Base-by-base conservation (phyloP, 305 asterid species). In the Lippia alba region DNA sequence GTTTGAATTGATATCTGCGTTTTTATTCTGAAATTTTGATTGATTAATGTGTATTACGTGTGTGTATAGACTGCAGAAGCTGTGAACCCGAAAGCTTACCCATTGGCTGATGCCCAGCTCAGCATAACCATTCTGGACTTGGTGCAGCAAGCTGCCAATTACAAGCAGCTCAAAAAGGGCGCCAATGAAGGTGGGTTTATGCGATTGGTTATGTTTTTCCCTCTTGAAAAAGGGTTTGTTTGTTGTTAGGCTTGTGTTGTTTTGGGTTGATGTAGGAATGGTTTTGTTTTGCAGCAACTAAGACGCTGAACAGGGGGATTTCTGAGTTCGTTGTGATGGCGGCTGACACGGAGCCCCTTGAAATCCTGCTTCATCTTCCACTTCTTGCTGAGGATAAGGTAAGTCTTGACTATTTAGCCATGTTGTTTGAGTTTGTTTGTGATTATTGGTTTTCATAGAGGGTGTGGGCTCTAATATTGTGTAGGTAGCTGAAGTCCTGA, bases 331-430 rank as follows among this genome's bases (percentile, higher is more conserved):
- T 88, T 50, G 95, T 88, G 55, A 88, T 86, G 92, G 92, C 92
- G 1, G 95, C 92, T 18, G 92, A 88, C 75, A 86, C 92, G 0
- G 92, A 88, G 78, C 95, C 95, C 0, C 87, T 86, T 49, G 95
- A 88, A 57, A 88, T 88, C 60, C 88, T 88, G 63, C 95, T 86
- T 56, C 90, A 88, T 70, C 92, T 88, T 53, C 92, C 95, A 58
- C 95, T 88, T 72, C 86, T 88, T 56, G 92, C 92, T 20, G 95
- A 88, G 56, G 95, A 86, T 59, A 88, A 88, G 92, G 95, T 88
- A 51, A 48, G 18, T 39, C n/a, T 14, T 55, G 11, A 10, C 8
- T 45, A 0, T 4, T n/a, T 5, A 0, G 33, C 3, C 54, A 14
- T 59, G 0, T 33, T 44, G 24, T 20, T 44, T 6, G 19, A 20